A percentile compares a stretch with the other conserved stretches of the same genome.
phyloP scores from a whole-genome alignment of 805 yeast species.

The Myxozyma vanderwaltii region DNA sequence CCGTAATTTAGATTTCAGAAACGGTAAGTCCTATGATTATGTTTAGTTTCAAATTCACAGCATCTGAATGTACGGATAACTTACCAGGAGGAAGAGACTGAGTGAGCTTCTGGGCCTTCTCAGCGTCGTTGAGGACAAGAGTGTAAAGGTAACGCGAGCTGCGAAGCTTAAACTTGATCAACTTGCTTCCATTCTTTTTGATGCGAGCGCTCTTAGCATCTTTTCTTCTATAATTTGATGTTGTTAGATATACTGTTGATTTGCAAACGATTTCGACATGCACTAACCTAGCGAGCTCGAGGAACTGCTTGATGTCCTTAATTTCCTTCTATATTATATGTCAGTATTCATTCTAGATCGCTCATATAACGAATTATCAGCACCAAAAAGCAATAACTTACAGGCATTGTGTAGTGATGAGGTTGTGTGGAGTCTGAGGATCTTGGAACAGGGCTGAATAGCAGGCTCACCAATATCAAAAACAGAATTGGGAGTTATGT shows the following conservation, averaged over 20 bases:
- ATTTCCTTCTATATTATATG: conserved; percentile 57
- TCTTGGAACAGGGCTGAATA: not conserved
- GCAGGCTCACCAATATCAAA: too few relatives aligned
- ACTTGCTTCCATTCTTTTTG: conserved; percentile 90
- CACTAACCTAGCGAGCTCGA: conserved; percentile 65
- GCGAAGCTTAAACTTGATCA: conserved; percentile 99
- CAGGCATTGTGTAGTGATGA: conserved; percentile 17
- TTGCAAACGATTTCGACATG: too few relatives aligned
- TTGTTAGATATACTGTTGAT: too few relatives aligned
- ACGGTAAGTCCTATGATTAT: conserved; percentile 26
- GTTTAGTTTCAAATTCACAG: not conserved
- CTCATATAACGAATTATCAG: too few relatives aligned
- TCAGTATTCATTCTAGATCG: not conserved
- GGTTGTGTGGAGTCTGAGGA: not conserved
- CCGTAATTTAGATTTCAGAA: conserved; percentile 14
- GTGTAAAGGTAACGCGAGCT: conserved; percentile 95
- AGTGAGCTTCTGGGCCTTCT: conserved; percentile 95
- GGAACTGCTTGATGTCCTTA: conserved; percentile 95
- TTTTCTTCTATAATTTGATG: conserved; percentile 58
- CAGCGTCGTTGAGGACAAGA: conserved; percentile 89
- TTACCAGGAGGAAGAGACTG: conserved; percentile 89
- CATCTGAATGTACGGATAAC: not conserved
- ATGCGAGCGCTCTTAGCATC: conserved; percentile 92
- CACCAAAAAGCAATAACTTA: too few relatives aligned
- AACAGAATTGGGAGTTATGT: conserved; percentile 4